Evolutionary conservation across 1,284 basidiomycete genomes (phyloP).

Genomic region (Ustilago vetiveriae): DNA sequence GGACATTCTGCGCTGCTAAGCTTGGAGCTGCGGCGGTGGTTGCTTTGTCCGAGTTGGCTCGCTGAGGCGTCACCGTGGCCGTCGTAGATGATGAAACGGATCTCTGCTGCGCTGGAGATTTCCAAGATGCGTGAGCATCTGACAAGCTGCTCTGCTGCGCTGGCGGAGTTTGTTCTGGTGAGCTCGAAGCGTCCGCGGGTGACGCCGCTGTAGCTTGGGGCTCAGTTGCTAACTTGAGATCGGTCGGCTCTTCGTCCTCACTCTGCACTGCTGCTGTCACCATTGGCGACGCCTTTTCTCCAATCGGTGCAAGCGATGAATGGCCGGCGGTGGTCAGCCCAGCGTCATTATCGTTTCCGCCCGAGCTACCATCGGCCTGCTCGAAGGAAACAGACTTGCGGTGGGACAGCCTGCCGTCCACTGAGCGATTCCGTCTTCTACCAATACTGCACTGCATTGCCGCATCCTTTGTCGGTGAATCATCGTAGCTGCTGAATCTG

Average conservation of each 20-base stretch:
- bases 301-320: conserved; percentile 31
- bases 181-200: no score
- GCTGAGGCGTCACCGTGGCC: conserved; percentile 18
- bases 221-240: conserved; percentile 9
- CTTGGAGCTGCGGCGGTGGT: neutral
- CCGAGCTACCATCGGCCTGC: neutral
- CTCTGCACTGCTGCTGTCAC: conserved; percentile 9
- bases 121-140: neutral
- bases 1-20: conserved; percentile 16
- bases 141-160: neutral
- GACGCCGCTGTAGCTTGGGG: neutral
- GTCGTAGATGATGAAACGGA: conserved; percentile 26
- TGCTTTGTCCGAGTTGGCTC: conserved; percentile 4
- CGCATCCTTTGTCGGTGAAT: conserved; percentile 13
- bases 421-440: conserved; percentile 25
- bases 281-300: conserved; percentile 37
- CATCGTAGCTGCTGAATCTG: conserved; percentile 32
- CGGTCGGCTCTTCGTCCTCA: conserved; percentile 15
- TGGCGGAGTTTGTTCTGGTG: no score
- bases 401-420: conserved; percentile 24
- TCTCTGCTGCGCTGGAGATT: conserved; percentile 9
- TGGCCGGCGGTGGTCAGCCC: no score
- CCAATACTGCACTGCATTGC: conserved; percentile 6
- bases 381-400: conserved; percentile 57
- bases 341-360: no score